These are phyloP conservation scores for Wickerhamiella kurtzmanii DNA, from an alignment of 805 yeast genomes.

Conservation along the genomic window DNA sequence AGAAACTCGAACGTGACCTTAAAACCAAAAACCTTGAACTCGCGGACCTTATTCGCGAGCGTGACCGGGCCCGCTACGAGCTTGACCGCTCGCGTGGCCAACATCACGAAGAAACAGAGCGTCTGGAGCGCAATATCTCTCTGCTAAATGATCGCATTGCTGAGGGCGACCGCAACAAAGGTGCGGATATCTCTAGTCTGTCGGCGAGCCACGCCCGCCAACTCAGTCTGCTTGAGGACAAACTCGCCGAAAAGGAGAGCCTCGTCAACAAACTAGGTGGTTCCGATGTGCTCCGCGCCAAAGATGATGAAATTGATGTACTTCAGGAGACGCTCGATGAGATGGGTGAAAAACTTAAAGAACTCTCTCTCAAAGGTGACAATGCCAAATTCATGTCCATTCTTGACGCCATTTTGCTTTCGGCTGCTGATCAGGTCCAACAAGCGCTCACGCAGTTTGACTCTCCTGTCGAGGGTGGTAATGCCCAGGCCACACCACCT, in stretches of 20 bases:
- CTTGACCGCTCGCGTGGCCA: constrained; percentile 55
- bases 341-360: constrained; percentile 58
- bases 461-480: constrained; percentile 70
- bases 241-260: constrained; percentile 18
- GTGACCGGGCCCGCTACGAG: constrained; percentile 79
- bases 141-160: constrained; percentile 45
- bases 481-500: constrained; percentile 59
- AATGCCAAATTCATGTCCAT: constrained; percentile 29
- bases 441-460: constrained; percentile 55
- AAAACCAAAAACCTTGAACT: constrained; percentile 76
- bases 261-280: constrained; percentile 23
- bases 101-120: constrained; percentile 52
- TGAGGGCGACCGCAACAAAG: constrained; percentile 47
- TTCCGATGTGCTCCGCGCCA: constrained; percentile 37
- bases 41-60: constrained; percentile 77
- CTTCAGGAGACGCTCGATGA: constrained; percentile 46
- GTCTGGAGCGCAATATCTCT: constrained; percentile 49
- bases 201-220: constrained; percentile 17
- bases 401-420: constrained; percentile 53
- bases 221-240: constrained; percentile 13
- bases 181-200: constrained; percentile 45
- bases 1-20: constrained; percentile 66
- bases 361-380: constrained; percentile 24
- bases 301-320: constrained; percentile 67
- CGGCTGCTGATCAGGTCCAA: constrained; percentile 62